Evolutionary conservation across 176 grass and related monocot species (phyloP), one percentile per base, ranked within the genome.

Genomic region (Raddia distichophylla): DNA sequence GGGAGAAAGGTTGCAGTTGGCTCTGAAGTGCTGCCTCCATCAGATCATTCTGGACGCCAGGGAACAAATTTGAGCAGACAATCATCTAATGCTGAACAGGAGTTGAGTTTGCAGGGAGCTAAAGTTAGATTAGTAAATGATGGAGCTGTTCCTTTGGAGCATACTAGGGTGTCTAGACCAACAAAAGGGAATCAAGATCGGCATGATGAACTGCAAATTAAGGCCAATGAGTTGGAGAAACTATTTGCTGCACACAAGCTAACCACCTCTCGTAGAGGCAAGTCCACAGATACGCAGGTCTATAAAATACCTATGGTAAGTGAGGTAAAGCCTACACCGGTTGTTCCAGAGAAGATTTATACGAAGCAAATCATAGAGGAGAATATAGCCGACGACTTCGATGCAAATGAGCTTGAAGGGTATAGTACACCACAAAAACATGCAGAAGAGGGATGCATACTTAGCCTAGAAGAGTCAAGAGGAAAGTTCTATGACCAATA

Each of bases 401-500:
- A 93, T 92, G 46, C 67, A 37, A 84, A 85, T 84, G 86, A 92
- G 47, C 84, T 90, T 86, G 64, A 89, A 77, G 86, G 82, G 54
- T 82, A 82, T 82, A 89, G 42, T 68, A 37, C 76, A 84, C 78
- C 83, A 61, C 83, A 92, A 73, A 89, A 94, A 34, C 70, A 76
- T 74, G 83, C 27, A 27, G 27, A 27, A 27, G 27, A 27, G 27
- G 27, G 27, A 27, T 27, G 79, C 66, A 89, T 88, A 61, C 78
- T 91, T 40, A 93, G 88, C 80, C 57, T 90, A 52, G 90, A 98
- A 80, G 95, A 98, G 64, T 89, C 87, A 5, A 91, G 88, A 88
- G 95, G 95, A 88, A 98, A 93, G 50, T 98, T 90, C 34, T 98
- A 98, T 86, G 93, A 98, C 22, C 91, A 94, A 70, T 98, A 98